These are phyloP conservation scores for Rhodotorula paludigena DNA, from an alignment of 768 basidiomycete genomes.

Conservation along the genomic window DNA sequence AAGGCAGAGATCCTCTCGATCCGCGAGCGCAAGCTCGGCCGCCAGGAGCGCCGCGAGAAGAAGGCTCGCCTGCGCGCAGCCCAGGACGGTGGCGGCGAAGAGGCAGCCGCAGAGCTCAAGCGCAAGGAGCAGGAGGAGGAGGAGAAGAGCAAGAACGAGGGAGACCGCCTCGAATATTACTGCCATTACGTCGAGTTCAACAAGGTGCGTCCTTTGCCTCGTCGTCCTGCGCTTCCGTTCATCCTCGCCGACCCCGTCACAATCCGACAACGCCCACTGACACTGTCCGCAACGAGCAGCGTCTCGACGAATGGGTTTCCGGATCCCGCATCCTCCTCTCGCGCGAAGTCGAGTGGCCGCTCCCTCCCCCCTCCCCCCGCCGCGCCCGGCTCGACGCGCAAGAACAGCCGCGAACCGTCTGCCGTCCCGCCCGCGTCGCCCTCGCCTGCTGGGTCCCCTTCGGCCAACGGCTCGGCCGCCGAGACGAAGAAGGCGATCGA, in stretches of 20 bases:
- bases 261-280: no score
- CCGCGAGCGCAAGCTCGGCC: constrained; percentile 70
- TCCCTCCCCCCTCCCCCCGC: constrained; percentile 35
- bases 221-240: no score
- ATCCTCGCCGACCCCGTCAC: no score
- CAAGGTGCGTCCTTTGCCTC: constrained; percentile 57
- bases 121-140: constrained; percentile 53
- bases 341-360: constrained; percentile 88
- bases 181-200: constrained; percentile 99
- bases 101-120: constrained; percentile 44
- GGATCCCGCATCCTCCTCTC: constrained; percentile 76
- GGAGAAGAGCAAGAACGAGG: constrained; percentile 65
- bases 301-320: constrained; percentile 93
- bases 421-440: constrained; percentile 3
- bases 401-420: constrained; percentile 27
- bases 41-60: constrained; percentile 44
- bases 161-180: constrained; percentile 67
- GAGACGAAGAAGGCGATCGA: constrained; percentile 42
- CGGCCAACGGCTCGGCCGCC: constrained; percentile 15
- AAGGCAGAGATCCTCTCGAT: constrained; percentile 94
- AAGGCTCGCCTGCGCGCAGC: constrained; percentile 43
- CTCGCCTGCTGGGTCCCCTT: neutral
- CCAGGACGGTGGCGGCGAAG: constrained; percentile 43
- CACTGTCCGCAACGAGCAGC: constrained; percentile 46
- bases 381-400: constrained; percentile 23